Conservation (phyloP, 2,329 filamentous ascomycete species). For the Cladosporium colombiae region DNA sequence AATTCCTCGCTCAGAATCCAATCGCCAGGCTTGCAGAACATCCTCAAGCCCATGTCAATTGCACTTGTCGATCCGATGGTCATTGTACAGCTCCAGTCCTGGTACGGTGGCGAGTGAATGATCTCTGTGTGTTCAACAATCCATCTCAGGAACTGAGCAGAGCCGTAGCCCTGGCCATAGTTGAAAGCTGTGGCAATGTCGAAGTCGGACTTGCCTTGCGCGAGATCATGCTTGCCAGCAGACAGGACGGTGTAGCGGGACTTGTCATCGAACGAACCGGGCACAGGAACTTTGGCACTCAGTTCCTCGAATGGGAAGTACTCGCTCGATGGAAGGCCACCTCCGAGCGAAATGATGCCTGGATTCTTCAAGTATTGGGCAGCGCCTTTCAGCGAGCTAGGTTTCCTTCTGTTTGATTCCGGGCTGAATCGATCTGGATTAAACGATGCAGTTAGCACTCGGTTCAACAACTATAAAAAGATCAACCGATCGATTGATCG, state of each 20-base stretch:
- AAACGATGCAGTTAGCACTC: background rate
- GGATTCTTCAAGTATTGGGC: slow-evolving; percentile 77
- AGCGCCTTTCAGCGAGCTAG: slow-evolving; percentile 74
- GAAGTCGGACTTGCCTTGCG: slow-evolving; percentile 60
- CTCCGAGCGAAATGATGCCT: slow-evolving; percentile 87
- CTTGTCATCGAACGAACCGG: slow-evolving; percentile 48
- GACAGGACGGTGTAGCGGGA: slow-evolving; percentile 47
- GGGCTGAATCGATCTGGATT: slow-evolving; percentile 36
- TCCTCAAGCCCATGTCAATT: slow-evolving; percentile 78
- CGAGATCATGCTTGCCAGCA: slow-evolving; percentile 82
- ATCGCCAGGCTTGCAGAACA: slow-evolving; percentile 77
- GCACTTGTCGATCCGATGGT: slow-evolving; percentile 84
- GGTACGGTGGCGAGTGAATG: slow-evolving; percentile 80
- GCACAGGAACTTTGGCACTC: slow-evolving; percentile 69
- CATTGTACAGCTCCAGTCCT: slow-evolving; percentile 84
- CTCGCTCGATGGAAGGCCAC: slow-evolving; percentile 82
- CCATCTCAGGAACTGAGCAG: slow-evolving; percentile 84
- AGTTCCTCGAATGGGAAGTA: slow-evolving; percentile 91
- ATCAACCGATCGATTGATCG: background rate
- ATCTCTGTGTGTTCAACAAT: slow-evolving; percentile 95
- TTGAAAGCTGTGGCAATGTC: slow-evolving; percentile 90
- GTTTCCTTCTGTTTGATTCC: slow-evolving; percentile 57
- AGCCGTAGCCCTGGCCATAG: slow-evolving; percentile 84
- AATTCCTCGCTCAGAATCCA: slow-evolving; percentile 85
- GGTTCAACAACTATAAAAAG: background rate